Percentiles rank a stretch among this genome's conserved stretches.
phyloP scores from a whole-genome alignment of 2,329 filamentous ascomycete genomes.

The Colletotrichum simmondsii region DNA sequence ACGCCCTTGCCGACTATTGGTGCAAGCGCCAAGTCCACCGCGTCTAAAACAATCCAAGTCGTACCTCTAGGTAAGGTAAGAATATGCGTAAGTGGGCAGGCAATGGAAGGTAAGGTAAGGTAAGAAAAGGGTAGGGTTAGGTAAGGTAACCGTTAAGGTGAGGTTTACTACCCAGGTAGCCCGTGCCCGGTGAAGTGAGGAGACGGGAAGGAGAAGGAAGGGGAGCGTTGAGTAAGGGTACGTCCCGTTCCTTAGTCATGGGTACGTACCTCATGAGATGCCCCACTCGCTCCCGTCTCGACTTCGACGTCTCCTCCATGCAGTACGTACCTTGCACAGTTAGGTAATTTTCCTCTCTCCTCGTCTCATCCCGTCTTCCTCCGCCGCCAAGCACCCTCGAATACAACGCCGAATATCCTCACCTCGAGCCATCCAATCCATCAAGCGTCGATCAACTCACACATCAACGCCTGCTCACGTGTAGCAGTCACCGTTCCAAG shows the following conservation, averaged over 20 bases:
- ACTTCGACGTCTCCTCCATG: background rate
- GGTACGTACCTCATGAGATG: background rate
- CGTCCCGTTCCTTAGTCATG: background rate
- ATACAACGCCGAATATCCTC: background rate
- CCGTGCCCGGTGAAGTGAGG: no score
- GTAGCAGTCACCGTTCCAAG: no score
- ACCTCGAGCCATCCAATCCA: background rate
- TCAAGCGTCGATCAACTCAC: background rate
- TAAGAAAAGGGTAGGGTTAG: no score
- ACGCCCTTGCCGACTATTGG: background rate
- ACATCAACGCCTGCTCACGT: background rate
- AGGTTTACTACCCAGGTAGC: background rate
- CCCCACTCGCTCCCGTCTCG: background rate
- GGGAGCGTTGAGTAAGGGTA: background rate
- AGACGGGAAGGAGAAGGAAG: background rate
- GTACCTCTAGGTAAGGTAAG: background rate
- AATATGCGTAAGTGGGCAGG: background rate
- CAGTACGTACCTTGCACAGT: no score
- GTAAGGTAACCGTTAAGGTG: background rate
- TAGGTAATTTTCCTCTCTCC: no score
- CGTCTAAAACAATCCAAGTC: conserved; percentile 10
- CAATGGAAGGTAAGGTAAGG: background rate
- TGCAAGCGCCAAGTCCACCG: background rate
- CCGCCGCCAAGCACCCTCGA: background rate
- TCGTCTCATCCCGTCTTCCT: background rate